These are phyloP conservation scores for Rhodotorula sp. DNA, from an alignment of 1,284 basidiomycete genomes.

Conservation along the genomic window DNA sequence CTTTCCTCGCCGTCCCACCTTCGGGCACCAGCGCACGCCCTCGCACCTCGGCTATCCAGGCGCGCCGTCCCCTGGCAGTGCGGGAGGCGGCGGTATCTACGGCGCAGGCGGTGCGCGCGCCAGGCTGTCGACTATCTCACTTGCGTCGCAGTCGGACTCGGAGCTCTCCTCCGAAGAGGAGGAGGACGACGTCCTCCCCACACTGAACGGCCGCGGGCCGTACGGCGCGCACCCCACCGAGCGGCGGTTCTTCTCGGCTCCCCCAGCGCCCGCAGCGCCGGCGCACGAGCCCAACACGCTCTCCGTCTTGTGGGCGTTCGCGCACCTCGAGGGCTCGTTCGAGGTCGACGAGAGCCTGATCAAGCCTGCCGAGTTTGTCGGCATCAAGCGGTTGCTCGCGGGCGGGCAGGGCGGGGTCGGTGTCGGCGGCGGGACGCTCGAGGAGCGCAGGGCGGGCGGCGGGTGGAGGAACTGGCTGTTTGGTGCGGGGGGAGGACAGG, in stretches of 20 bases:
- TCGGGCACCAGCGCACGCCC: conserved; percentile 19
- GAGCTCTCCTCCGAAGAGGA: conserved; percentile 13
- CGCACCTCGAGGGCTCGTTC: conserved; percentile 72
- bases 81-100: neutral
- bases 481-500: conserved; percentile 46
- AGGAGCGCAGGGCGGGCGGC: conserved; percentile 54
- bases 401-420: conserved; percentile 42
- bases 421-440: conserved; percentile 53
- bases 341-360: conserved; percentile 56
- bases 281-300: conserved; percentile 57
- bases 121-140: conserved; percentile 20
- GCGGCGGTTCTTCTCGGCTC: neutral
- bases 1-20: conserved; percentile 27
- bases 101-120: conserved; percentile 12
- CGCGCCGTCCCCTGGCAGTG: neutral
- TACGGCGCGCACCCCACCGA: conserved; percentile 38
- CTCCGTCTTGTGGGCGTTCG: conserved; percentile 81
- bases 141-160: conserved; percentile 34
- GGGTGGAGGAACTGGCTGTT: conserved; percentile 54
- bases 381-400: conserved; percentile 50
- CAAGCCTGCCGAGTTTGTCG: conserved; percentile 53
- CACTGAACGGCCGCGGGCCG: conserved; percentile 33
- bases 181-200: neutral
- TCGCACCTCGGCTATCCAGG: conserved; percentile 15
- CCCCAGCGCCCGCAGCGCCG: neutral